Percentiles rank a stretch among this genome's conserved stretches.
Conservation (phyloP, 2,329 filamentous ascomycete genomes). For the Epichloe hybrida region DNA sequence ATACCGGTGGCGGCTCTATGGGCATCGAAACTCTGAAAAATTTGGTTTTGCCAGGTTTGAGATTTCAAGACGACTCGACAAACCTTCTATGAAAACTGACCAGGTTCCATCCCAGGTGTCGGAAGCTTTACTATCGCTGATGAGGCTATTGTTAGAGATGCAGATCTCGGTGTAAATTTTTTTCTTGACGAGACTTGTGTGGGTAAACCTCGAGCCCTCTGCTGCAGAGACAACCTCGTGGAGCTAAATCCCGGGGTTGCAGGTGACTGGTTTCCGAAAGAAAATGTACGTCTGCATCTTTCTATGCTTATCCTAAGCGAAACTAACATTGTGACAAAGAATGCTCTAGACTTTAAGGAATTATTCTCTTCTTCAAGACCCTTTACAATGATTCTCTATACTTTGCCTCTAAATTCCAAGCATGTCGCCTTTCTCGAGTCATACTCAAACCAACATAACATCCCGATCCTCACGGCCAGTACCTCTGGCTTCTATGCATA, state of each 20-base stretch:
- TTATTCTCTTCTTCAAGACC: slow-evolving; percentile 26
- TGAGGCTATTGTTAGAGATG: slow-evolving; percentile 58
- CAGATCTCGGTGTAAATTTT: slow-evolving; percentile 91
- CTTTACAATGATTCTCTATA: slow-evolving; percentile 43
- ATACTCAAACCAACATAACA: slow-evolving; percentile 41
- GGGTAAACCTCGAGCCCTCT: slow-evolving; percentile 65
- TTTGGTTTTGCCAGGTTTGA: slow-evolving; percentile 68
- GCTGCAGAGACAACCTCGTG: slow-evolving; percentile 60
- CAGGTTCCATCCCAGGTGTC: slow-evolving; percentile 44
- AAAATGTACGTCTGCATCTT: slow-evolving; percentile 15
- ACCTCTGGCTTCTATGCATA: slow-evolving; percentile 87
- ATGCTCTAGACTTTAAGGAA: slow-evolving; percentile 21
- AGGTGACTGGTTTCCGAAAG: slow-evolving; percentile 52
- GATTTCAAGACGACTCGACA: slow-evolving; percentile 9
- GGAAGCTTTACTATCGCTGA: slow-evolving; percentile 88
- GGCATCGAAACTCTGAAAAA: slow-evolving; percentile 93
- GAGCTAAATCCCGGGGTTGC: slow-evolving; percentile 91
- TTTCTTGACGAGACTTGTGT: slow-evolving; percentile 73
- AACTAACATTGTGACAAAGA: slow-evolving; percentile 11
- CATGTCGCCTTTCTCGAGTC: slow-evolving; percentile 31
- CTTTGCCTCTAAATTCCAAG: slow-evolving; percentile 32
- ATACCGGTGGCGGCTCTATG: slow-evolving; percentile 73
- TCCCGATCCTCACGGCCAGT: slow-evolving; percentile 70
- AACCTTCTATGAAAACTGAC: background rate
- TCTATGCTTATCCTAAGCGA: background rate